These are phyloP conservation scores for Zygosaccharomyces rouxii DNA, from an alignment of 805 yeast genomes.

Conservation along the genomic window DNA sequence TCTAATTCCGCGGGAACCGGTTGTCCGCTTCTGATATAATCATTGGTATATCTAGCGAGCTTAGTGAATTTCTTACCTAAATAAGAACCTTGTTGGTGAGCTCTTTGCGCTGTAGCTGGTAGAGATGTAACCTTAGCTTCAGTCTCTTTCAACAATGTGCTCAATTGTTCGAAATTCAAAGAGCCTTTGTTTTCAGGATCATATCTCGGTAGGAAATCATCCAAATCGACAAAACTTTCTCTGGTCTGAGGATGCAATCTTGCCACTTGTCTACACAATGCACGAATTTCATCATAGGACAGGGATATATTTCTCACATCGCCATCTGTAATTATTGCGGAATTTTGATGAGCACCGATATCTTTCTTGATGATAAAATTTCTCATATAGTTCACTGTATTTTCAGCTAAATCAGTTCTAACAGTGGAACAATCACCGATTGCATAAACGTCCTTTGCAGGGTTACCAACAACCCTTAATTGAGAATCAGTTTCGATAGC, in stretches of 20 bases:
- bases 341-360: conserved; percentile 31
- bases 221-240: conserved; percentile 49
- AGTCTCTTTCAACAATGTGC: conserved; percentile 47
- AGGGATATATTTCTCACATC: conserved; percentile 48
- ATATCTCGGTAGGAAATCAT: conserved; percentile 49
- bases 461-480: conserved; percentile 63
- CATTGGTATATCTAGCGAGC: conserved; percentile 44
- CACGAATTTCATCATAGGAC: conserved; percentile 45
- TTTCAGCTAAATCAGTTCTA: conserved; percentile 54
- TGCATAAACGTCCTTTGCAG: conserved; percentile 63
- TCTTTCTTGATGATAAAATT: conserved; percentile 44
- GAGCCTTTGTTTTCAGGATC: conserved; percentile 46
- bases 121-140: conserved; percentile 61
- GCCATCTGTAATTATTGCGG: conserved; percentile 43
- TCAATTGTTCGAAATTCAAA: conserved; percentile 50
- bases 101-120: conserved; percentile 74
- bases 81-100: conserved; percentile 66
- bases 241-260: conserved; percentile 54
- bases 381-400: conserved; percentile 49
- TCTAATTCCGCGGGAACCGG: conserved; percentile 24
- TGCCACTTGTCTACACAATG: conserved; percentile 45
- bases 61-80: conserved; percentile 56
- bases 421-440: conserved; percentile 71
- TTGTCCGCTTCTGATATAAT: conserved; percentile 11
- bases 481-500: conserved; percentile 79